Evolutionary conservation across 1,284 basidiomycete genomes (phyloP), one percentile per base, ranked within the genome.

Genomic region (Vanrija sp.): DNA sequence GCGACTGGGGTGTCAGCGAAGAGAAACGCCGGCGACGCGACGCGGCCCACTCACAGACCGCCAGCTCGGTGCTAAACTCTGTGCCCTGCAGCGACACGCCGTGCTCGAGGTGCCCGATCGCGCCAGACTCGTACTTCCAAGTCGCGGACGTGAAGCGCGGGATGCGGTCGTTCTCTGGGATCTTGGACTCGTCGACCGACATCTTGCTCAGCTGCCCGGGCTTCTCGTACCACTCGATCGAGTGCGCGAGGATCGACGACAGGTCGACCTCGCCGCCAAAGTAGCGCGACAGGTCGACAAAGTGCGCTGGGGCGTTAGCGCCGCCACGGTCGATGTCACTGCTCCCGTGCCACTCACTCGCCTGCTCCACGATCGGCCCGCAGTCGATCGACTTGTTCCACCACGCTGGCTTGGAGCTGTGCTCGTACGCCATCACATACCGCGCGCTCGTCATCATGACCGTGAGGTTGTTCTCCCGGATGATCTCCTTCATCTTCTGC

Each of bases 381-480:
- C 57, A 60, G 45, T 60, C 64, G 40, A 62, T 88, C 25, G 86
- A 83, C 78, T 95, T 96, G 81, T 92, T 86, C 93, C 94, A 97
- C 93, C 94, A 94, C 5, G 53, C 59, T 1, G 54, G 38, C 48
- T 63, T 62, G 28, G 26, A 25, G 40, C 57, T 59, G 25, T 43
- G 39, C 53, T 64, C 62, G 48, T 64, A 64, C 14, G 60, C 60
- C 63, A 62, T 62, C 39, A 61, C 88, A 77, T 96, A 96, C 54
- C 92, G 87, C 10, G 91, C 92, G 62, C 91, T 86, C 45, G 92
- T 94, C 53, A 87, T 83, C 93, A 96, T 95, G 46, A 97, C 92
- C 16, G 86, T 86, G 55, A 96, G 82, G 66, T 91, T 83, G 72
- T 95, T 94, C 61, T 93, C 90, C 66, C 88, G 80, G 68, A 96